Evolutionary conservation across 192 early-diverging fungal genomes (phyloP), one percentile per base, ranked within the genome.

Genomic region (Backusella tarrabulga): DNA sequence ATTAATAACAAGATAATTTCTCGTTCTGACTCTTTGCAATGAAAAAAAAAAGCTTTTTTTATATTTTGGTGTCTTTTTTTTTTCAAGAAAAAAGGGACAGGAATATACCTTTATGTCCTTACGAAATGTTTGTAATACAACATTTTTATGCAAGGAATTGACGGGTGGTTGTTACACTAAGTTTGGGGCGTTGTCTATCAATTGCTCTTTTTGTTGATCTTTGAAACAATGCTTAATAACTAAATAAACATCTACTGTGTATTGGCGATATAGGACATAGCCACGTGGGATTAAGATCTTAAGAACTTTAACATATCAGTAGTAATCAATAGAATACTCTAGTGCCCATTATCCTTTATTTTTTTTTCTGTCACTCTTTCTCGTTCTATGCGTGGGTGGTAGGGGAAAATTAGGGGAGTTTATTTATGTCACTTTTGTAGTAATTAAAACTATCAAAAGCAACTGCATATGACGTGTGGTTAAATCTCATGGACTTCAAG

Each of bases 71-170:
- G 52, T 54, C 4, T 23, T 54, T n/a, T 8, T 54, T 54, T 54
- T 54, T 54, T 54, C 21, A 54, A 54, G 19, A 23, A 54, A 32
- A 54, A 54, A 21, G 52, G 54, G 11, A 26, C 54, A 60, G 21
- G 54, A 50, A 50, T 21, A 44, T 17, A 50, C 46, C 19, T 26
- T 60, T 12, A 60, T 9, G 54, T 8, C 21, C 11, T 9, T 23
- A 23, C 8, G 7, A 60, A 60, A 11, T 21, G n/a, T 26, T 60
- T 60, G 54, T 60, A 60, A 23, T 23, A 26, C 54, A 23, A 0
- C 54, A 21, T 60, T 60, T 60, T 60, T 60, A 60, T 60, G 54
- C 21, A 60, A 60, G 54, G 54, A 60, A 60, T 60, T 26, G 52
- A 54, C 8, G 52, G 52, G 52, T 6, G 0, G 2, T 6, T 11